phyloP scores from a whole-genome alignment of 441 rosid species.

The Populus hybrid region DNA sequence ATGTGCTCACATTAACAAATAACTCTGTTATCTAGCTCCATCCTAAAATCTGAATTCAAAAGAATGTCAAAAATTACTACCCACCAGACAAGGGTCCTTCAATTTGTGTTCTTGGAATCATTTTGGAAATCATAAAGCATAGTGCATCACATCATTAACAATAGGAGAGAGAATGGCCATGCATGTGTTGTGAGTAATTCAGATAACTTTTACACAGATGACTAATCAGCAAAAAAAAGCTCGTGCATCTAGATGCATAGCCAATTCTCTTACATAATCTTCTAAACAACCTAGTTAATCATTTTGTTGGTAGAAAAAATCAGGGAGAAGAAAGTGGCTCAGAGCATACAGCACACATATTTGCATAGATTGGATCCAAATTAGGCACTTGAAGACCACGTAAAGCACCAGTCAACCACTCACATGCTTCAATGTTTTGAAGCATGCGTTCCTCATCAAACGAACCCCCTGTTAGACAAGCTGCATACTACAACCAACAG shows the following conservation, averaged over 20 bases:
- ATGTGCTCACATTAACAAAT: background rate
- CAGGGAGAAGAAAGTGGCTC: conserved; percentile 18
- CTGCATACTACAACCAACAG: conserved; percentile 65
- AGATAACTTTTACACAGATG: background rate
- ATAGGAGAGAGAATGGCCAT: background rate
- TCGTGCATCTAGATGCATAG: background rate
- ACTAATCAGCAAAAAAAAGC: background rate
- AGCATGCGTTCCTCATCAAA: conserved; percentile 94
- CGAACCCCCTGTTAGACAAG: conserved; percentile 80
- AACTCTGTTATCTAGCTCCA: background rate
- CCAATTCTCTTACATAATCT: background rate
- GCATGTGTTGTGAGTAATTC: background rate
- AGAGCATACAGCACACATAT: conserved; percentile 80
- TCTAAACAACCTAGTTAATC: conserved; percentile 10
- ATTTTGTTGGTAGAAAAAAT: conserved; percentile 5
- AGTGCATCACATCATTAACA: background rate
- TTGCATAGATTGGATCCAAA: conserved; percentile 73
- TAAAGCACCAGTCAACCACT: conserved; percentile 89
- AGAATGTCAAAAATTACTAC: background rate
- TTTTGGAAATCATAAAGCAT: background rate
- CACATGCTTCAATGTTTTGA: conserved; percentile 95
- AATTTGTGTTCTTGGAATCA: background rate
- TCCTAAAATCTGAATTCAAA: background rate
- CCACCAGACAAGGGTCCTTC: background rate
- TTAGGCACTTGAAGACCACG: conserved; percentile 81